Percentiles rank a stretch among this genome's conserved stretches.
phyloP scores from a whole-genome alignment of 1,284 basidiomycete species.

The Athelia sp. region DNA sequence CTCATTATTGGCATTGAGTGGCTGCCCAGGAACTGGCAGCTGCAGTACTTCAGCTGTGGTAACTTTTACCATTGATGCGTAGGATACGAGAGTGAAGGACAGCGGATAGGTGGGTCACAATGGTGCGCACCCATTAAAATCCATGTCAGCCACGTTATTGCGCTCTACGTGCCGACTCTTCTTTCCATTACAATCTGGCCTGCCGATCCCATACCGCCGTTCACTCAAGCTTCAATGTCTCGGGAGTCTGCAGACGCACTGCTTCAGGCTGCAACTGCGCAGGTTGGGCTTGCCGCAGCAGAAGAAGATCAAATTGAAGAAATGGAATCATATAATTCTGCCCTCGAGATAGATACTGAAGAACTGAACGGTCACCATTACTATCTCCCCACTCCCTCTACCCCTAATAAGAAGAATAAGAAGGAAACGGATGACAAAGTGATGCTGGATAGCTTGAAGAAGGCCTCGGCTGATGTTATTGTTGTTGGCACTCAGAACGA shows the following conservation, averaged over 20 bases:
- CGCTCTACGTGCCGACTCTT: too few species aligned
- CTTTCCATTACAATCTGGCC: too few species aligned
- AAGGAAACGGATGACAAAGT: not conserved
- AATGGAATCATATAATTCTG: conserved; percentile 9
- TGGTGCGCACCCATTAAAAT: not conserved
- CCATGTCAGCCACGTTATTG: not conserved
- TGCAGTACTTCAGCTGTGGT: not conserved
- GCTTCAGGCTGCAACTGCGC: too few species aligned
- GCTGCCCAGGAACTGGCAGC: not conserved
- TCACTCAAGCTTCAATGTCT: not conserved
- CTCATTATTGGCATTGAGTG: not conserved
- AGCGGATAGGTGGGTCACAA: too few species aligned
- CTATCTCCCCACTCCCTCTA: not conserved
- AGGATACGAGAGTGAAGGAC: too few species aligned
- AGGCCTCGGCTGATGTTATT: conserved; percentile 9
- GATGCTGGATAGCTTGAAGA: conserved; percentile 5
- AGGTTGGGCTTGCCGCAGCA: conserved; percentile 4
- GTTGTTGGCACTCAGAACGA: conserved; percentile 9
- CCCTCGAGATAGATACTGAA: conserved; percentile 2
- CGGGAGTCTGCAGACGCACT: conserved; percentile 2
- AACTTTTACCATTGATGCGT: too few species aligned
- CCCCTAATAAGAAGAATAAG: not conserved
- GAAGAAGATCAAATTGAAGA: conserved; percentile 11
- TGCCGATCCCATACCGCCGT: too few species aligned
- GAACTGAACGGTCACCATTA: not conserved